Conservation (phyloP, 1,139 yeast species). For the Suzukiozyma palmioleophila region DNA sequence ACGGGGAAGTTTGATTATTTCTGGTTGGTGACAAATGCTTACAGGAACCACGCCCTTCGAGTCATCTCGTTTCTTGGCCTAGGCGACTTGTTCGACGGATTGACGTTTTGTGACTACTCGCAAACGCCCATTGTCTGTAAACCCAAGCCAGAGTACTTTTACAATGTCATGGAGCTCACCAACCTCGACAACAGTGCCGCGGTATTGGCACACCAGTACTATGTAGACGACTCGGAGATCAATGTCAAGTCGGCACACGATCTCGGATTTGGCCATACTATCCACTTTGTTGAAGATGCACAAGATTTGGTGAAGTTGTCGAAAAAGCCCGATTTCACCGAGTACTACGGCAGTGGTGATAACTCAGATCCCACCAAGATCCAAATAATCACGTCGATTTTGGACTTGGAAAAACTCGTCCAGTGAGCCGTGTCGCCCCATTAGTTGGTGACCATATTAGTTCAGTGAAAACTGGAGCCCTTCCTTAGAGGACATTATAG, state of each 20-base stretch:
- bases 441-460: too few relatives aligned
- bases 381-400: slow-evolving; percentile 26
- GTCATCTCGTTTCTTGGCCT: slow-evolving; percentile 76
- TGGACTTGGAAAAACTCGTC: slow-evolving; percentile 20
- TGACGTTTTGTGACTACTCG: slow-evolving; percentile 85
- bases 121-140: slow-evolving; percentile 71
- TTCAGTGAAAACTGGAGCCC: too few relatives aligned
- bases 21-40: slow-evolving; percentile 95
- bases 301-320: slow-evolving; percentile 33
- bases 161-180: slow-evolving; percentile 58
- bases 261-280: slow-evolving; percentile 48
- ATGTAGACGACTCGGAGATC: slow-evolving; percentile 78
- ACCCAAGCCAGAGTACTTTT: slow-evolving; percentile 61
- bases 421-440: slow-evolving; percentile 6
- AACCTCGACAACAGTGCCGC: slow-evolving; percentile 48
- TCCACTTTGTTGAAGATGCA: slow-evolving; percentile 56
- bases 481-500: too few relatives aligned
- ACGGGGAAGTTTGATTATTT: slow-evolving; percentile 32
- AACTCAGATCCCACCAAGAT: slow-evolving; percentile 24
- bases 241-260: slow-evolving; percentile 56
- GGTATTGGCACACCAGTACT: slow-evolving; percentile 37
- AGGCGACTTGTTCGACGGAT: slow-evolving; percentile 89
- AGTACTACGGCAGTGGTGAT: slow-evolving; percentile 34
- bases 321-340: slow-evolving; percentile 25
- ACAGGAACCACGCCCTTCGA: slow-evolving; percentile 78